These are phyloP conservation scores for Hyaloscypha hepaticicola DNA, from an alignment of 495 filamentous ascomycete species.

Conservation along the genomic window DNA sequence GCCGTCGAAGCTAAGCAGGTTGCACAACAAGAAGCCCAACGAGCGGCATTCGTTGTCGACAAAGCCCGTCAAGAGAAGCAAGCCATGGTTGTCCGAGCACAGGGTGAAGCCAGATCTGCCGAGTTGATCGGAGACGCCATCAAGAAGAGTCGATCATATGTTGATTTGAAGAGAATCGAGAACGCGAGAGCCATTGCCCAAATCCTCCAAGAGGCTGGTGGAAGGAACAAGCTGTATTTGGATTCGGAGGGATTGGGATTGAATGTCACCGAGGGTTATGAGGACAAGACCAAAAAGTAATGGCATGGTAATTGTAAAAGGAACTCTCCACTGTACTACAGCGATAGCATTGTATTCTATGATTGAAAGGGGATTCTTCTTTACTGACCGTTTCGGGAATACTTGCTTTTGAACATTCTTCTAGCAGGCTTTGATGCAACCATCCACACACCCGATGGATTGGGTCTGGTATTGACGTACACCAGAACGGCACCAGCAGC, in stretches of 20 bases:
- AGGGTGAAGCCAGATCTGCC: constrained; percentile 97
- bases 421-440: not conserved
- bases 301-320: constrained; percentile 25
- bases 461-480: too few species aligned
- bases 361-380: not conserved
- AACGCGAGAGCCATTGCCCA: constrained; percentile 85
- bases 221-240: constrained; percentile 91
- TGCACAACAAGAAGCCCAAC: constrained; percentile 96
- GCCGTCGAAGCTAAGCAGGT: constrained; percentile 99
- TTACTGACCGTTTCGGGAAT: not conserved
- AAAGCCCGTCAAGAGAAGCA: constrained; percentile 99
- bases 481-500: too few species aligned
- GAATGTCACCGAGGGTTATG: constrained; percentile 59
- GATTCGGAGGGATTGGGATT: constrained; percentile 86
- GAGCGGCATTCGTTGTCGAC: constrained; percentile 96
- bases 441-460: too few species aligned
- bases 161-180: constrained; percentile 96
- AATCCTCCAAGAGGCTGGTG: constrained; percentile 79
- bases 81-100: constrained; percentile 95
- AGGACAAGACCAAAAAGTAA: constrained; percentile 35
- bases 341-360: constrained; percentile 31
- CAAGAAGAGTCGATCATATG: constrained; percentile 97
- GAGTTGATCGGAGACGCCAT: constrained; percentile 98
- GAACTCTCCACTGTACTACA: constrained; percentile 35
- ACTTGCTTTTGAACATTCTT: not conserved